Evolutionary conservation across 78 protist genomes (phyloP).

Genomic region (Paratrimastix pyriformis): DNA sequence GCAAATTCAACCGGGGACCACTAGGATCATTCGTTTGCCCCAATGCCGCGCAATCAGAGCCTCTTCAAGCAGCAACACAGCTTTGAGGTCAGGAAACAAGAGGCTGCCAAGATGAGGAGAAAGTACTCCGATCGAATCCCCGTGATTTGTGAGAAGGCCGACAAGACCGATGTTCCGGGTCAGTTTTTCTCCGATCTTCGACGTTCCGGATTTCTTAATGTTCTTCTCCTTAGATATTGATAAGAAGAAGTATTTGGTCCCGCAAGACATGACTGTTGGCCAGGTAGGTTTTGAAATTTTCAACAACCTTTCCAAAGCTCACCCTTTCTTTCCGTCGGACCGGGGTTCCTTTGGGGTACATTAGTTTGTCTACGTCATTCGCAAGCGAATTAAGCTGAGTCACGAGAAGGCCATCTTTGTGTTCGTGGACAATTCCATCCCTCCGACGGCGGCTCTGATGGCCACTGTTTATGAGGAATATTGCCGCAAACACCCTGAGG

Average conservation of each 20-base stretch:
- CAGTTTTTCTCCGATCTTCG: neutral
- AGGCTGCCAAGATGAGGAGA: too few species aligned
- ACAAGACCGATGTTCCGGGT: conserved; percentile 15
- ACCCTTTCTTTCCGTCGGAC: neutral
- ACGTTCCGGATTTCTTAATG: neutral
- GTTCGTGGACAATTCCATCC: neutral
- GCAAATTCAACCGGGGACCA: too few species aligned
- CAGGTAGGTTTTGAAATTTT: neutral
- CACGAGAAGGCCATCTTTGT: neutral
- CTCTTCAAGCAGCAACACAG: too few species aligned
- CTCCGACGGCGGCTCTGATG: neutral
- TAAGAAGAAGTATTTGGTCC: too few species aligned
- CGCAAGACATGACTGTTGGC: neutral
- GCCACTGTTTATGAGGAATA: neutral
- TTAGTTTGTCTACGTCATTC: neutral
- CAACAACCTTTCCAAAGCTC: neutral
- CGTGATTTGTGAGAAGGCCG: conserved; percentile 40
- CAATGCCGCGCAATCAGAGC: too few species aligned
- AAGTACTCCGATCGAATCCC: conserved; percentile 46
- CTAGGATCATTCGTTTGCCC: too few species aligned
- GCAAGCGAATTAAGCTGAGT: neutral
- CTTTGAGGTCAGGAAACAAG: too few species aligned
- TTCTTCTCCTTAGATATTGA: neutral
- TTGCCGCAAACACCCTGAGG: neutral
- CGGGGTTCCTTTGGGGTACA: too few species aligned